Evolutionary conservation across 2,329 filamentous ascomycete genomes (phyloP).

Genomic region (Trichoderma atroviride): DNA sequence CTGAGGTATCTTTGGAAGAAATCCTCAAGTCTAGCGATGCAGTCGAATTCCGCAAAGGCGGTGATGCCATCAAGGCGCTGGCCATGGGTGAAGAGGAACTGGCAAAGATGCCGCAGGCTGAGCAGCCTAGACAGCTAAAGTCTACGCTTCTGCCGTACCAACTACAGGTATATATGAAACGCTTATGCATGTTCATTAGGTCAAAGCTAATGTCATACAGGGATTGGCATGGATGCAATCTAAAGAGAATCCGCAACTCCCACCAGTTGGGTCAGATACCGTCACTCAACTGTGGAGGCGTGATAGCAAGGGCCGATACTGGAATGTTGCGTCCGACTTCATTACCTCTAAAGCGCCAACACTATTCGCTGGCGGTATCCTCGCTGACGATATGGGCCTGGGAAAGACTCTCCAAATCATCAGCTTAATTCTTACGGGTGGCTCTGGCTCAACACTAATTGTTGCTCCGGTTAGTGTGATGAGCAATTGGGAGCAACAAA

Average conservation of each 20-base stretch:
- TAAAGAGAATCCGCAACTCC: slow-evolving; percentile 72
- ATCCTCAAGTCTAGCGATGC: slow-evolving; percentile 67
- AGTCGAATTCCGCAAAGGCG: slow-evolving; percentile 67
- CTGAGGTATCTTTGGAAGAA: slow-evolving; percentile 59
- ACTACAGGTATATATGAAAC: slow-evolving; percentile 51
- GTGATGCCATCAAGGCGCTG: slow-evolving; percentile 68
- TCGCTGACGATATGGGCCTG: slow-evolving; percentile 88
- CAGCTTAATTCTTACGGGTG: slow-evolving; percentile 67
- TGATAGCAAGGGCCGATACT: slow-evolving; percentile 52
- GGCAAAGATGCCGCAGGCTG: slow-evolving; percentile 69
- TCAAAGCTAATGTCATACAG: slow-evolving; percentile 44
- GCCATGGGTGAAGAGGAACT: slow-evolving; percentile 72
- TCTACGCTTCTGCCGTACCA: slow-evolving; percentile 80
- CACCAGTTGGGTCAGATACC: slow-evolving; percentile 59
- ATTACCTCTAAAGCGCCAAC: slow-evolving; percentile 58
- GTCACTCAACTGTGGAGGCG: slow-evolving; percentile 77
- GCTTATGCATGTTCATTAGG: neutral
- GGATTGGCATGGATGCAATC: slow-evolving; percentile 80
- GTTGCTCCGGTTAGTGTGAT: slow-evolving; percentile 82
- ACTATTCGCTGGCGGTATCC: slow-evolving; percentile 77
- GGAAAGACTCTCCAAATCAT: slow-evolving; percentile 89
- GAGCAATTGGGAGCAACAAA: slow-evolving; percentile 87
- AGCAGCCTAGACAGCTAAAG: slow-evolving; percentile 65
- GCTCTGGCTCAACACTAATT: slow-evolving; percentile 70
- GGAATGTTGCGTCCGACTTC: slow-evolving; percentile 65